These are phyloP conservation scores for Linum tenue DNA, from an alignment of 345 rosid species.

Conservation along the genomic window DNA sequence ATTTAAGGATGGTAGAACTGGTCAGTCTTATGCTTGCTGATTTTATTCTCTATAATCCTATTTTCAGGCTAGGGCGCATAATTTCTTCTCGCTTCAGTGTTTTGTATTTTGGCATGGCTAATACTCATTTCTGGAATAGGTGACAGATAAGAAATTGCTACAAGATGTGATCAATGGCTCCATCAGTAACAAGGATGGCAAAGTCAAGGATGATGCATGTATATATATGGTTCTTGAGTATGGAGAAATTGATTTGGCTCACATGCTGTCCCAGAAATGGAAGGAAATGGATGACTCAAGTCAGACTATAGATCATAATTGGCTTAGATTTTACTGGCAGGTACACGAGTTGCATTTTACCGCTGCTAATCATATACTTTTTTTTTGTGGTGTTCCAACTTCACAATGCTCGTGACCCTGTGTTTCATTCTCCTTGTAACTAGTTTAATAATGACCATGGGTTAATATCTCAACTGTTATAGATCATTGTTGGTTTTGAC, in stretches of 20 bases:
- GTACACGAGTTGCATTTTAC: constrained; percentile 34
- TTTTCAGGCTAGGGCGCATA: neutral
- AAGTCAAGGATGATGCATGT: constrained; percentile 88
- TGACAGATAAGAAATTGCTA: constrained; percentile 84
- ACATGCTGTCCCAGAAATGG: constrained; percentile 95
- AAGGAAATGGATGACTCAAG: constrained; percentile 57
- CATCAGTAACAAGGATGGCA: constrained; percentile 66
- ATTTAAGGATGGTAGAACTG: too few species aligned
- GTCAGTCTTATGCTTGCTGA: neutral
- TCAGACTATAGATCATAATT: constrained; percentile 76
- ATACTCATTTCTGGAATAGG: constrained; percentile 38
- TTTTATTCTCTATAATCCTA: neutral
- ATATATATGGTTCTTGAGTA: constrained; percentile 95
- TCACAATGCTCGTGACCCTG: neutral
- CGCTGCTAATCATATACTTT: neutral
- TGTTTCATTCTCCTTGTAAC: neutral
- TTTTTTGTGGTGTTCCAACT: neutral
- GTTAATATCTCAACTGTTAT: too few species aligned
- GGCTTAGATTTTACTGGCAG: constrained; percentile 99
- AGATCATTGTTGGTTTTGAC: too few species aligned
- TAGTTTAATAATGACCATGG: too few species aligned
- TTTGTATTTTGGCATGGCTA: neutral
- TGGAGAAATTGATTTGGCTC: constrained; percentile 98
- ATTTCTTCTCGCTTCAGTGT: neutral
- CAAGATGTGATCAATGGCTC: constrained; percentile 68